Conservation (phyloP, 2,329 filamentous ascomycete species). For the Pseudogymnoascus verrucosus region DNA sequence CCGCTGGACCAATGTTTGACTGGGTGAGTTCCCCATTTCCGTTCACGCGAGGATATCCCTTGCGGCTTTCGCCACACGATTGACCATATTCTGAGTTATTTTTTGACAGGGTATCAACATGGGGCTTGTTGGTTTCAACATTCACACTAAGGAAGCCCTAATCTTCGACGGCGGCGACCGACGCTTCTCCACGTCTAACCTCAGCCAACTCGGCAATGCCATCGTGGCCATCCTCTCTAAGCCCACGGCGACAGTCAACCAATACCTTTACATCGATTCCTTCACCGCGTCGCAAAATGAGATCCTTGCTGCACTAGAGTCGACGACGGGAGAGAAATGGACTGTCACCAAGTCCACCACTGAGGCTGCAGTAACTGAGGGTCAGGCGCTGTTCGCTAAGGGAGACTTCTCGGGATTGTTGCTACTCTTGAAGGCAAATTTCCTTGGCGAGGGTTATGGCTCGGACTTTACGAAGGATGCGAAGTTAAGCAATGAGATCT, state of each 20-base stretch:
- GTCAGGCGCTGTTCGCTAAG: conserved; percentile 16
- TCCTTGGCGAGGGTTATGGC: conserved; percentile 13
- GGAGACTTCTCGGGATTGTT: conserved; percentile 14
- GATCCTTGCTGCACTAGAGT: conserved; percentile 24
- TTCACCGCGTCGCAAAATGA: conserved; percentile 28
- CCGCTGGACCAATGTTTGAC: conserved; percentile 22
- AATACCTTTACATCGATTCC: conserved; percentile 26
- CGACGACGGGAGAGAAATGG: conserved; percentile 26
- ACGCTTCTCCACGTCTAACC: conserved; percentile 15
- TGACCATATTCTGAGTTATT: not conserved
- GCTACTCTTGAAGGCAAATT: conserved; percentile 11
- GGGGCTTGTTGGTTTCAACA: conserved; percentile 28
- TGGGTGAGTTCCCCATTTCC: conserved; percentile 13
- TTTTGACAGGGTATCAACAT: conserved; percentile 19
- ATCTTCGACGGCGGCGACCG: conserved; percentile 27
- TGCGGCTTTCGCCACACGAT: conserved; percentile 5
- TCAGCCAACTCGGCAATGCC: conserved; percentile 27
- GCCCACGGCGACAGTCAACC: conserved; percentile 29
- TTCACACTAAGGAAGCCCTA: conserved; percentile 23
- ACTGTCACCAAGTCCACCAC: conserved; percentile 11
- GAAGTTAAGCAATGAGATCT: conserved; percentile 12
- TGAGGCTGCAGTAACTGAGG: conserved; percentile 14
- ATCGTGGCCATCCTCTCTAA: conserved; percentile 28
- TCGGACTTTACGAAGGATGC: conserved; percentile 12
- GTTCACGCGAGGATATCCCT: conserved; percentile 17